Percentiles rank a stretch among this genome's conserved stretches.
phyloP scores from a whole-genome alignment of 176 grass and related monocot genomes.

The Eleusine indica region DNA sequence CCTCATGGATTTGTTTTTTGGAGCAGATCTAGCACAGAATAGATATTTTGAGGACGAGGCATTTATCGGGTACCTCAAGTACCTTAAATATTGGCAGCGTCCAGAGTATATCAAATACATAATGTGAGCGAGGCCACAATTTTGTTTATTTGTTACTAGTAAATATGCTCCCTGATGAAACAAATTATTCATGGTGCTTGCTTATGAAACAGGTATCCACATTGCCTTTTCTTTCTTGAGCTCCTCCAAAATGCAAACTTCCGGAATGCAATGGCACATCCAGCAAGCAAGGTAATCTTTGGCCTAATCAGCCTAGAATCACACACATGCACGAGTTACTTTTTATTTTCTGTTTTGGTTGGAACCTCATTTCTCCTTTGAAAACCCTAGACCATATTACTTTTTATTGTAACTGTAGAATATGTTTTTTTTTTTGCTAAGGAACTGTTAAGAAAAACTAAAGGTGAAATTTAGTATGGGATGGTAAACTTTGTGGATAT shows the following conservation, averaged over 20 bases:
- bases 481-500: not conserved
- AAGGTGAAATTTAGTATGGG: not conserved
- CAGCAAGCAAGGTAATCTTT: constrained; percentile 81
- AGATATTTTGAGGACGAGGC: constrained; percentile 95
- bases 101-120: constrained; percentile 95
- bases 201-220: constrained; percentile 71
- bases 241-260: constrained; percentile 98
- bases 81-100: constrained; percentile 89
- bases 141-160: not conserved
- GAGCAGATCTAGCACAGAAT: constrained; percentile 91
- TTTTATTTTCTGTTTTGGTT: not conserved
- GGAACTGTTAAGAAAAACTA: constrained; percentile 11
- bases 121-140: constrained; percentile 60
- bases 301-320: constrained; percentile 1
- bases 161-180: not conserved
- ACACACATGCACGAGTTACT: not conserved
- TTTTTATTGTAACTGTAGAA: not conserved
- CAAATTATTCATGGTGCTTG: constrained; percentile 5
- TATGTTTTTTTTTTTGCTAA: constrained; percentile 2
- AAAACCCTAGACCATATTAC: not conserved
- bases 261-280: constrained; percentile 93
- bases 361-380: not conserved
- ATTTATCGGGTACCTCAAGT: constrained; percentile 92
- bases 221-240: constrained; percentile 98
- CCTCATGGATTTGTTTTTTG: constrained; percentile 24